These are phyloP conservation scores for Globisporangium paroecandrum DNA, from an alignment of 352 stramenopile genomes.

Conservation along the genomic window DNA sequence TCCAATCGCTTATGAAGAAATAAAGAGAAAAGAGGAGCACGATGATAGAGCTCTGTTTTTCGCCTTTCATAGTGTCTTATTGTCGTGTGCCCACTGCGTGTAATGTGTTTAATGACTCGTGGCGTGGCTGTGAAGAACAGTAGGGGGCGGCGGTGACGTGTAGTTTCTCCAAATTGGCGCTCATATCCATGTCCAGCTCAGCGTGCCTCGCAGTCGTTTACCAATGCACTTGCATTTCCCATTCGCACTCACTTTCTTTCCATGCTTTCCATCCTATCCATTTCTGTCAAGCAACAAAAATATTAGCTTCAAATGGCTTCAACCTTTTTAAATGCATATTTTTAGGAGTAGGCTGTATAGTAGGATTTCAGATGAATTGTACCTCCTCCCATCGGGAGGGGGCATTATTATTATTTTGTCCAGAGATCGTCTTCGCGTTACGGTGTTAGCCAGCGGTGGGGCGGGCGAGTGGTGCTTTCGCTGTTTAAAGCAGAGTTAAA, in stretches of 20 bases:
- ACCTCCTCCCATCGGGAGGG: not conserved
- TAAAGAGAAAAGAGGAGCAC: not conserved
- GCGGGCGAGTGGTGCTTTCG: slow-evolving; percentile 1
- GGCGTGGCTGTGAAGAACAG: not conserved
- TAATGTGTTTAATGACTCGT: not conserved
- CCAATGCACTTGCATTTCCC: not conserved
- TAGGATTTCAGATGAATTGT: not conserved
- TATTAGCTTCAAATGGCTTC: not conserved
- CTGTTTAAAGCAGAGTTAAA: not conserved
- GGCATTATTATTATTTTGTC: not conserved
- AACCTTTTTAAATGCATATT: not conserved
- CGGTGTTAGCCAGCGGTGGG: not conserved
- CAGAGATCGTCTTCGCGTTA: slow-evolving; percentile 2
- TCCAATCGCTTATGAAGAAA: not conserved
- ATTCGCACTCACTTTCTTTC: not conserved
- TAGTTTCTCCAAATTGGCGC: no score
- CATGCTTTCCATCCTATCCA: not conserved
- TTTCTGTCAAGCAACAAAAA: not conserved
- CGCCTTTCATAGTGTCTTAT: not conserved
- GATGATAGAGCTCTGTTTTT: not conserved
- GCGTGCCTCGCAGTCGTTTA: slow-evolving; percentile 2
- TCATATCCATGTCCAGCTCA: no score
- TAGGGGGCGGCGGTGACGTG: not conserved
- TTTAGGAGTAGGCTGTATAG: not conserved
- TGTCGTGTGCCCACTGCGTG: not conserved